Evolutionary conservation across 495 filamentous ascomycete genomes (phyloP).

Genomic region (Chaetomium tenue): DNA sequence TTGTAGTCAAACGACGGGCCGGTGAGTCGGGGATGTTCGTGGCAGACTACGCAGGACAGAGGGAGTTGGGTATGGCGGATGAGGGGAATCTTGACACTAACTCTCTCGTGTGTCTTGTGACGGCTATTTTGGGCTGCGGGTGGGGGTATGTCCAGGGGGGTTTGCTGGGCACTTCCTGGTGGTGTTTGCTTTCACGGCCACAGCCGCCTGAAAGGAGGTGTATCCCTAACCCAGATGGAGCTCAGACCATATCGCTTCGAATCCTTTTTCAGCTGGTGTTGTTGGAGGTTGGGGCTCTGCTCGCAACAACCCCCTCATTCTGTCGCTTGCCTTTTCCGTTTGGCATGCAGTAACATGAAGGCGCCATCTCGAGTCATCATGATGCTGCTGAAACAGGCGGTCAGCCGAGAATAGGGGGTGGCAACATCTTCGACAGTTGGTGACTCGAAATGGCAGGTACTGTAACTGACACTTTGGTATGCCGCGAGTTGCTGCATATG

Average conservation of each 20-base stretch:
- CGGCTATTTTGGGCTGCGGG: not conserved
- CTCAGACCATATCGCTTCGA: not conserved
- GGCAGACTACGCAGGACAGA: not conserved
- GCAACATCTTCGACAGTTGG: not conserved
- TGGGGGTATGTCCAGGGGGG: not conserved
- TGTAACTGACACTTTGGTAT: not conserved
- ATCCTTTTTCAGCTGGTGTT: not conserved
- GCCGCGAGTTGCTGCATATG: not conserved
- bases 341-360: not conserved
- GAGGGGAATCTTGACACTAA: not conserved
- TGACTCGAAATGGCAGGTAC: conserved; percentile 1
- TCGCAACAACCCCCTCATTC: not conserved
- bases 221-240: not conserved
- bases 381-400: not conserved
- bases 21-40: not conserved
- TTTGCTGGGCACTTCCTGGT: not conserved
- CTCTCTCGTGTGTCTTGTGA: not conserved
- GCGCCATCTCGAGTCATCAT: not conserved
- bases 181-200: not conserved
- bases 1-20: no score
- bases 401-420: not conserved
- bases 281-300: not conserved
- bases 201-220: not conserved
- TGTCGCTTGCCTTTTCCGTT: not conserved
- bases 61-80: not conserved